Evolutionary conservation across 441 rosid genomes (phyloP).

Genomic region (Populus hybrid): DNA sequence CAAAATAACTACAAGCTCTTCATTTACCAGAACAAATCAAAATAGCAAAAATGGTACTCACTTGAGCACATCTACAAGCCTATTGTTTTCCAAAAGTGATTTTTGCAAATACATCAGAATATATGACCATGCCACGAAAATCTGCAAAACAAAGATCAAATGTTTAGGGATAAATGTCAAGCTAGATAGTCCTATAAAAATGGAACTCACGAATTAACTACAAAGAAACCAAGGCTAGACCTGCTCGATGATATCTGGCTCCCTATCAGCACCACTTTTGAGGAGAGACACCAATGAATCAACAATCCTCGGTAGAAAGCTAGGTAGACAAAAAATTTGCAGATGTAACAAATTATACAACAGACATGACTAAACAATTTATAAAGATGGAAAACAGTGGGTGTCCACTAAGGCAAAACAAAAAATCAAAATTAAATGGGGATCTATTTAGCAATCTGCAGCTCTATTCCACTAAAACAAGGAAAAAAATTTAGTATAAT

Average conservation of each 20-base stretch:
- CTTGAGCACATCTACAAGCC: constrained; percentile 59
- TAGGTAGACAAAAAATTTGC: constrained; percentile 27
- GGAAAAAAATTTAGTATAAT: background rate
- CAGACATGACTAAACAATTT: constrained; percentile 1
- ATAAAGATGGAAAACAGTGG: background rate
- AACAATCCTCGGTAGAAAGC: constrained; percentile 70
- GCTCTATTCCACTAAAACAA: background rate
- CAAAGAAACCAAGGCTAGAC: constrained; percentile 32
- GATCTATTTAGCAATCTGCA: background rate
- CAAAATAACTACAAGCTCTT: background rate
- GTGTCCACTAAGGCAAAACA: background rate
- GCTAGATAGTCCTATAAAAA: constrained; percentile 2
- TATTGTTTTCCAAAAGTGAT: constrained; percentile 54
- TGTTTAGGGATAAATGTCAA: background rate
- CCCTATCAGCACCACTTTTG: constrained; percentile 79
- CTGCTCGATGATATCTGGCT: constrained; percentile 92
- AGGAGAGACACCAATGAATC: constrained; percentile 61
- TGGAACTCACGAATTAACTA: constrained; percentile 1
- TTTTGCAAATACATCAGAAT: constrained; percentile 69
- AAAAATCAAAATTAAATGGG: background rate
- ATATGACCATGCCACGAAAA: constrained; percentile 71
- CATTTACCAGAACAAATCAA: background rate
- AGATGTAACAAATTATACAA: background rate
- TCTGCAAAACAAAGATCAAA: constrained; percentile 43
- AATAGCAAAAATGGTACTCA: constrained; percentile 26